Evolutionary conservation across 176 grass and related monocot species (phyloP), one percentile per base, ranked within the genome.

Genomic region (Oryza australiensis): DNA sequence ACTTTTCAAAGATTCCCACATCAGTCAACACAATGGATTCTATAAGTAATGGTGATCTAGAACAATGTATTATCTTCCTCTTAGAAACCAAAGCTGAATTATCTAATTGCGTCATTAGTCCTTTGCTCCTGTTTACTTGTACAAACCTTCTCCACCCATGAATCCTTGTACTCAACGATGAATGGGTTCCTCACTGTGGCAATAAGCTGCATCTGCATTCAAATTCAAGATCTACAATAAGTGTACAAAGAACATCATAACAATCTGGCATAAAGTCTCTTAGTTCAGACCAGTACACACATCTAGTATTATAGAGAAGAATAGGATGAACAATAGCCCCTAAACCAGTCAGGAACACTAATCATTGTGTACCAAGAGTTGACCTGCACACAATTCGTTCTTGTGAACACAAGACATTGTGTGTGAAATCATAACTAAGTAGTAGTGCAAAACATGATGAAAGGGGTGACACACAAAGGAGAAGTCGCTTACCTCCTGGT

Each of bases 121-220:
- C 26, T 4, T 3, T 41, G 55, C 43, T 57, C 41, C 48, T 43
- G 27, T 34, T 63, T 76, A 68, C 49, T 70, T 28, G 9, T 48
- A 27, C 87, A 38, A 78, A 94, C 94, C 91, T 97, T 97, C 46
- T 97, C 91, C 18, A 97, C 94, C 94, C 94, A 97, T 28, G 94
- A 97, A 83, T 97, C 94, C 86, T 97, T 94, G 72, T 97, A 90
- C 34, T 97, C 91, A 42, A 97, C 94, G 75, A 97, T 94, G 75
- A 97, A 97, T 67, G 94, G 94, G 72, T 97, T 94, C 71, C 87
- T 89, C 40, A 97, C 91, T 67, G 84, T 88, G 62, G 94, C 90
- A 60, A 97, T 97, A 33, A 97, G 91, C 66, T 97, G 84, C 94
- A 97, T 97, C 89, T 97, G 78, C 43, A 83, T 6, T 49, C 72